phyloP scores from a whole-genome alignment of 1,284 basidiomycete genomes.

The Heterobasidion occidentale region DNA sequence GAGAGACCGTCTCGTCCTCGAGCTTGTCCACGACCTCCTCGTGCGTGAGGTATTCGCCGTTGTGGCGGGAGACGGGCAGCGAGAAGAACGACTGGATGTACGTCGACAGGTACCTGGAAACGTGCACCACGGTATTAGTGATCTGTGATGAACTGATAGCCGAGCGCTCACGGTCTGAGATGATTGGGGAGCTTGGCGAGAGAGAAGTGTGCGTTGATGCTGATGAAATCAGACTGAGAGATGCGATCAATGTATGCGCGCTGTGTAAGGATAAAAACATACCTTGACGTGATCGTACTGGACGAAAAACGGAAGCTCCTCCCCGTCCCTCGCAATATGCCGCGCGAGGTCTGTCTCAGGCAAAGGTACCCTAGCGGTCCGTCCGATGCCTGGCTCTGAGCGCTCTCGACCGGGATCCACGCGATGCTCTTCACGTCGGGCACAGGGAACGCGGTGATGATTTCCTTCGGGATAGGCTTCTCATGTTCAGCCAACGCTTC shows the following conservation, averaged over 20 bases:
- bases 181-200: constrained; percentile 62
- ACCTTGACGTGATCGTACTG: constrained; percentile 88
- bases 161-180: constrained; percentile 64
- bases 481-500: constrained; percentile 87
- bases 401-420: constrained; percentile 90
- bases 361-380: constrained; percentile 23
- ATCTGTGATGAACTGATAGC: neutral
- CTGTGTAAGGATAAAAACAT: neutral
- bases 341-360: constrained; percentile 34
- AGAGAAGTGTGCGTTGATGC: constrained; percentile 75
- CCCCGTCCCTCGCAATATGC: constrained; percentile 68
- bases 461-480: constrained; percentile 70
- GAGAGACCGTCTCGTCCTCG: constrained; percentile 88
- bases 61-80: constrained; percentile 69
- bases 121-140: constrained; percentile 6
- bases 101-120: constrained; percentile 64
- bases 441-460: constrained; percentile 81
- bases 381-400: constrained; percentile 53
- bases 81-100: constrained; percentile 88
- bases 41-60: constrained; percentile 68
- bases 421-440: constrained; percentile 86
- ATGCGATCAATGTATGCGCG: constrained; percentile 1
- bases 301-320: constrained; percentile 78
- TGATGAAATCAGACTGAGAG: constrained; percentile 83
- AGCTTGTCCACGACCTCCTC: constrained; percentile 91